Evolutionary conservation across 208 protist species (phyloP).

Genomic region (Acanthamoeba royreba): DNA sequence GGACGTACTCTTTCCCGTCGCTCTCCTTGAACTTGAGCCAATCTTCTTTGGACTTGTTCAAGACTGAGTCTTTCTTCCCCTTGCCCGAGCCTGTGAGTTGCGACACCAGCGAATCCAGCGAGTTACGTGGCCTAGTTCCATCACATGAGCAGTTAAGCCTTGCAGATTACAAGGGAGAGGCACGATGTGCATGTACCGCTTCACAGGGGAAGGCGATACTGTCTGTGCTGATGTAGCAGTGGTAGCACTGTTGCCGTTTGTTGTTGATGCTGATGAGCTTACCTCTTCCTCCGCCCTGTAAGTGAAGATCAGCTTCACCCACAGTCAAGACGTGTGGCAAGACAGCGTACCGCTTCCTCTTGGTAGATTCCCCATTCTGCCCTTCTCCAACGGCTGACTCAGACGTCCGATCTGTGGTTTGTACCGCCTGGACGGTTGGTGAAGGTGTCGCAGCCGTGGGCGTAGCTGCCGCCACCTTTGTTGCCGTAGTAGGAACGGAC

Average conservation of each 20-base stretch:
- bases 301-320: not conserved
- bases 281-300: not conserved
- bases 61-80: constrained; percentile 8
- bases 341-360: not conserved
- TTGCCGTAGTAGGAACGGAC: not conserved
- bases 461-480: not conserved
- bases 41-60: not conserved
- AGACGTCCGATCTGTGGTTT: no score
- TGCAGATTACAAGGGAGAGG: not conserved
- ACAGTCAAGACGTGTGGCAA: not conserved
- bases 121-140: not conserved
- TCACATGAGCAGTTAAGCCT: not conserved
- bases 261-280: not conserved
- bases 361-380: no score
- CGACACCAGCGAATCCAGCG: constrained; percentile 7
- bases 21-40: constrained; percentile 35
- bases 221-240: no score
- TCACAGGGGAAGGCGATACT: not conserved
- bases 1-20: constrained; percentile 25
- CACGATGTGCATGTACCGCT: not conserved
- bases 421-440: not conserved
- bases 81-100: not conserved
- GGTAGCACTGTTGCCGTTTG: not conserved
- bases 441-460: not conserved
- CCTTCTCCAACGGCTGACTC: not conserved